Conservation (phyloP, 2,329 filamentous ascomycete species). For the Aotearoamyces nothofagi region DNA sequence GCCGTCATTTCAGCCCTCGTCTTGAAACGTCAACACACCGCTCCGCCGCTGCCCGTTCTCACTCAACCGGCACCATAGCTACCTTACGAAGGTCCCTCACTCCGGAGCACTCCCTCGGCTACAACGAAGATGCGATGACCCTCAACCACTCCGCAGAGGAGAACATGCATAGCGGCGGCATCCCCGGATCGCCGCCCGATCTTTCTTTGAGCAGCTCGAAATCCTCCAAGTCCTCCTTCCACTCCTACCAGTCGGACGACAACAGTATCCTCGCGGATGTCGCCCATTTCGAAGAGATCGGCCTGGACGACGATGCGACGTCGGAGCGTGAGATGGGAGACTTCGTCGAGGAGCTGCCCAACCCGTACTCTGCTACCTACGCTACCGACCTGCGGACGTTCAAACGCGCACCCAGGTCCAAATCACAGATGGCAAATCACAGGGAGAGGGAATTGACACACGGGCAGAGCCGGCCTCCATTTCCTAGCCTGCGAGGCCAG, state of each 20-base stretch:
- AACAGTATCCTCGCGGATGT: slow-evolving; percentile 56
- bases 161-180: slow-evolving; percentile 10
- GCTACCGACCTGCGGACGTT: slow-evolving; percentile 11
- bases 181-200: slow-evolving; percentile 57
- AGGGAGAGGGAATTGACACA: slow-evolving; percentile 17
- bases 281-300: slow-evolving; percentile 86
- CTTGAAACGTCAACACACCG: too few species aligned
- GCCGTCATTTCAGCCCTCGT: too few species aligned
- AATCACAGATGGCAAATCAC: slow-evolving; percentile 9
- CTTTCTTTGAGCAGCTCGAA: slow-evolving; percentile 78
- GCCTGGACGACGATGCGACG: slow-evolving; percentile 53
- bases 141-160: slow-evolving; percentile 8
- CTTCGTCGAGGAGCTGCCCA: slow-evolving; percentile 14
- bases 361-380: slow-evolving; percentile 15
- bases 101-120: not conserved
- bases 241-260: slow-evolving; percentile 58
- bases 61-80: too few species aligned
- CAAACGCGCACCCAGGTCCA: slow-evolving; percentile 11
- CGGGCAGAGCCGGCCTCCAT: slow-evolving; percentile 9
- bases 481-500: slow-evolving; percentile 14
- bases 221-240: slow-evolving; percentile 79
- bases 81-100: slow-evolving; percentile 1
- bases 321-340: slow-evolving; percentile 15
- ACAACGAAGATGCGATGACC: not conserved
- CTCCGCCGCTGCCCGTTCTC: too few species aligned